Conservation (phyloP, 1,139 yeast genomes). For the Saccharomyces uvarum region DNA sequence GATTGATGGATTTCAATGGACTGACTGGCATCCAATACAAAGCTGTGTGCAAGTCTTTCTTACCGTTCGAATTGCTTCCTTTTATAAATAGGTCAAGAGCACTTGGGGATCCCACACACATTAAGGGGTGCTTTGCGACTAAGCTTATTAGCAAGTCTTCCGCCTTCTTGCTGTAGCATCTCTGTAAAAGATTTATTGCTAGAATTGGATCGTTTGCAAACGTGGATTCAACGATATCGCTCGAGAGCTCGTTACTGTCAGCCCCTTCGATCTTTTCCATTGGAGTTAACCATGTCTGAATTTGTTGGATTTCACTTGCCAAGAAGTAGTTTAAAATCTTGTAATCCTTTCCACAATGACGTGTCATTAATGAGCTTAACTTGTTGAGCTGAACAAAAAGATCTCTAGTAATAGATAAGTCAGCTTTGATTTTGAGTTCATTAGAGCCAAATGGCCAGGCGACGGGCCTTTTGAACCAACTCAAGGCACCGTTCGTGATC, state of each 20-base stretch:
- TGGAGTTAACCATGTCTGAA: constrained; percentile 77
- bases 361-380: constrained; percentile 12
- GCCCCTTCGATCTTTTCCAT: constrained; percentile 40
- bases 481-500: constrained; percentile 58
- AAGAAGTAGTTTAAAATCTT: constrained; percentile 43
- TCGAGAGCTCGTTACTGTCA: constrained; percentile 19
- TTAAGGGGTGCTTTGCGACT: constrained; percentile 50
- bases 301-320: constrained; percentile 64
- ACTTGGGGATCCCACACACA: constrained; percentile 53
- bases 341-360: constrained; percentile 18
- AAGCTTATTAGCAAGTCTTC: constrained; percentile 42
- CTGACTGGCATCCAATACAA: constrained; percentile 70
- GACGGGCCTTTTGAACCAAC: constrained; percentile 66
- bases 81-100: constrained; percentile 56
- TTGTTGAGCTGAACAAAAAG: constrained; percentile 36
- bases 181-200: constrained; percentile 62
- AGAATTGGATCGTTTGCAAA: constrained; percentile 63
- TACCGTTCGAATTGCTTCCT: constrained; percentile 31
- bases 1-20: constrained; percentile 79
- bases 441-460: constrained; percentile 84
- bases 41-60: constrained; percentile 31
- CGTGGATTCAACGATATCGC: constrained; percentile 39
- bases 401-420: constrained; percentile 50
- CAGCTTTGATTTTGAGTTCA: constrained; percentile 61
- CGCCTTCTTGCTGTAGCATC: constrained; percentile 42